These are phyloP conservation scores for Vitis hybrid DNA, from an alignment of 177 flowering plant genomes.

Conservation along the genomic window DNA sequence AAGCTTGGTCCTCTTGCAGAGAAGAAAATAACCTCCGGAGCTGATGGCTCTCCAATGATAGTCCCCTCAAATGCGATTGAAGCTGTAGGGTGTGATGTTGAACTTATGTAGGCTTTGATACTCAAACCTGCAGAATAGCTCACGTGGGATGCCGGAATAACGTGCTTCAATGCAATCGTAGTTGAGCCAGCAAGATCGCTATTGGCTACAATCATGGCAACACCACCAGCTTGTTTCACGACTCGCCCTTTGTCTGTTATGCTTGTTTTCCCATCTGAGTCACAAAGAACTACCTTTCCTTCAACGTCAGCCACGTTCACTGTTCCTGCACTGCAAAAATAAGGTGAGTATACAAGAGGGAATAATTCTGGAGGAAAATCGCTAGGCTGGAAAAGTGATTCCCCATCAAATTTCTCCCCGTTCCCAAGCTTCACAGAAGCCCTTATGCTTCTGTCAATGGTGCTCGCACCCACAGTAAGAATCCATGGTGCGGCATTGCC, in stretches of 20 bases:
- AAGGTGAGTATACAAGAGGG: conserved; percentile 26
- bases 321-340: conserved; percentile 34
- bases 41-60: conserved; percentile 20
- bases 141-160: conserved; percentile 48
- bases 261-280: conserved; percentile 23
- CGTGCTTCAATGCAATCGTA: conserved; percentile 32
- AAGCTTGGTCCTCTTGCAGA: conserved; percentile 61
- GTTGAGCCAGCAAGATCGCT: conserved; percentile 17
- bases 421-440: conserved; percentile 43
- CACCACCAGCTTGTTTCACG: conserved; percentile 51
- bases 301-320: conserved; percentile 28
- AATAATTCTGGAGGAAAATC: conserved; percentile 15
- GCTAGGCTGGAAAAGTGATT: conserved; percentile 45
- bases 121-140: conserved; percentile 28
- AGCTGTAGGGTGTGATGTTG: conserved; percentile 40
- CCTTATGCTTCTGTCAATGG: conserved; percentile 38
- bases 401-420: conserved; percentile 31
- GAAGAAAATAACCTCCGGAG: conserved; percentile 50
- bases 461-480: conserved; percentile 64
- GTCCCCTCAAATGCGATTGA: conserved; percentile 50
- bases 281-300: conserved; percentile 53
- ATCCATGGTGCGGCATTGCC: conserved; percentile 64
- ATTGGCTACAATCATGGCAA: conserved; percentile 55
- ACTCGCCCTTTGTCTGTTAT: conserved; percentile 32
- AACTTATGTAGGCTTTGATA: conserved; percentile 41